Evolutionary conservation across 306 rosid genomes (phyloP), one percentile per base, ranked within the genome.

Genomic region (Cajanus cajan): DNA sequence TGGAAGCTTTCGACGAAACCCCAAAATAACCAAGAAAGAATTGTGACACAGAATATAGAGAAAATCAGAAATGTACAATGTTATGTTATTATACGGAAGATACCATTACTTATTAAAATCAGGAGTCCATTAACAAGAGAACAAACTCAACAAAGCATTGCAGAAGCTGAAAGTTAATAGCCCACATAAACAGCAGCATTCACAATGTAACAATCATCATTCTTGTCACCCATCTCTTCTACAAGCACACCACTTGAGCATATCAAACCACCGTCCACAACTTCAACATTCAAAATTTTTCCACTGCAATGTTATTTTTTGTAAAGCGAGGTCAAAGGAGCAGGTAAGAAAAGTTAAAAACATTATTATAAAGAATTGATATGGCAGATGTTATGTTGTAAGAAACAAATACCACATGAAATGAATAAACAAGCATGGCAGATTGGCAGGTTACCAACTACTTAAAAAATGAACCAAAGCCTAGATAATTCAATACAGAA

Each of bases 181-280:
- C 99, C 99, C 28, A 95, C 93, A 72, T 91, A 95, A 28, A 95
- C 98, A 76, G 98, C 99, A 78, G 98, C 98, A 78, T 95, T 95
- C 78, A 95, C 99, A 54, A 95, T 89, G 84, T 91, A 93, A 85
- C 96, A 93, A 74, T 96, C 97, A 34, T 93, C 98, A 68, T 90
- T 96, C 88, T 96, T 96, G 83, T 95, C 98, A 75, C 97, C 99
- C 98, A 95, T 91, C 80, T 95, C 98, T 85, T 95, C 98, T 74
- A 95, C 97, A 61, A 64, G 82, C 78, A 93, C 98, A 50, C 99
- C 98, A 50, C 99, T 93, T 68, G 98, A 95, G 93, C 98, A 95
- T 82, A 93, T 80, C 76, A 95, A 82, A 74, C 98, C 99, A 75
- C 98, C 98, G 57, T 95, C 99, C 57, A 91, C 99, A 55, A 95